These are phyloP conservation scores for Aurantiochytrium sp. DNA, from an alignment of 108 stramenopile species.

Conservation along the genomic window DNA sequence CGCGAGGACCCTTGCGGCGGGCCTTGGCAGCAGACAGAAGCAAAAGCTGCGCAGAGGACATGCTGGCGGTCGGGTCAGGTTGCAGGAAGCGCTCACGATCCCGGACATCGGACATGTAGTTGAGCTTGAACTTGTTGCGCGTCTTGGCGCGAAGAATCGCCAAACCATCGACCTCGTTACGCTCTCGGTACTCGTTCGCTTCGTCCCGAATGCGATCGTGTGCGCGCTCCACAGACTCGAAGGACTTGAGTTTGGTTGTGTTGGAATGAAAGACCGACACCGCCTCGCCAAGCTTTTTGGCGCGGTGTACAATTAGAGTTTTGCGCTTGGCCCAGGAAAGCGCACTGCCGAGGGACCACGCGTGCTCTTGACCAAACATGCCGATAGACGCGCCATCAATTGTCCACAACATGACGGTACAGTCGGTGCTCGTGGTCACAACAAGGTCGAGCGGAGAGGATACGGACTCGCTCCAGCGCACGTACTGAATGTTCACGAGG, in stretches of 20 bases:
- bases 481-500: background rate
- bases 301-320: background rate
- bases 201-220: background rate
- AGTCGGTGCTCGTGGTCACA: background rate
- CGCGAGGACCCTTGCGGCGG: background rate
- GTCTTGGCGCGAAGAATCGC: background rate
- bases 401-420: background rate
- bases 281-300: background rate
- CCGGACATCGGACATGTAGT: background rate
- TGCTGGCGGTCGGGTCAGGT: background rate
- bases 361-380: background rate
- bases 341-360: background rate
- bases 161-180: background rate
- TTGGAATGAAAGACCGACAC: background rate
- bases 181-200: background rate
- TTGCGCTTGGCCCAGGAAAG: background rate
- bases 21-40: background rate
- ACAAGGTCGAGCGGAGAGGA: background rate
- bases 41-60: background rate
- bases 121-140: background rate
- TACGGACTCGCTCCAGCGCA: background rate
- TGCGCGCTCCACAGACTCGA: background rate
- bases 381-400: background rate
- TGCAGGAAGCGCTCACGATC: background rate
- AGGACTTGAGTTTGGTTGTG: background rate